Evolutionary conservation across 1,284 basidiomycete species (phyloP), one percentile per base, ranked within the genome.

Genomic region (Leccinum fallax): DNA sequence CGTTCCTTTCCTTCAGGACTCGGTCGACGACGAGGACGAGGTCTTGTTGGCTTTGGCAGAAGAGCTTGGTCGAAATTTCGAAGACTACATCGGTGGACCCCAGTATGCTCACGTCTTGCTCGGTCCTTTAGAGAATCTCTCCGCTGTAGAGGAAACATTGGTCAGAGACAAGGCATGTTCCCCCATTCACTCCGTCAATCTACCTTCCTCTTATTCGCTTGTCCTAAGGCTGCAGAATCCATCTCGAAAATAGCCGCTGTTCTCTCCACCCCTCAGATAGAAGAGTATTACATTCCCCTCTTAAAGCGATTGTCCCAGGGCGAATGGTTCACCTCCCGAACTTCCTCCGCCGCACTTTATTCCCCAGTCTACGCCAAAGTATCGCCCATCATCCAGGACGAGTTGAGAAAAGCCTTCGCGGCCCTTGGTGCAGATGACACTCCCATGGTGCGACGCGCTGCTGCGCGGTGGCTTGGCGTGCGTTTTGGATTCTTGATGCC

Each of bases 311-410:
- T 99, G 46, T 91, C 95, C 1, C 86, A 87, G 63, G 97, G 96
- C 63, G 97, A 99, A 79, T 99, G 97, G 97, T 99, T 99, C 81
- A 99, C 97, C n/a, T 97, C 95, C 36, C 87, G 97, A 66, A 97
- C 95, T 51, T 98, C 97, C 49, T 93, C 97, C 52, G 95, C 95
- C 62, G 93, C 96, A 3, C 85, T 99, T 34, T 99, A 95, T 75
- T 88, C 95, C 10, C 89, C 95, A n/a, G 93, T 94, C 26, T 99
- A 99, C 76, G 81, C 88, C 36, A 88, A 87, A 70, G 92, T 94
- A 13, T 84, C 89, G 2, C 77, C 88, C 16, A 72, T 82, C 51
- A 83, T 90, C 59, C 95, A 98, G 77, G 94, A 95, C 62, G 97
- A 98, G 60, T 81, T 99, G 71, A 87, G 96, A 67, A 92, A 91